Conservation (phyloP, 495 filamentous ascomycete genomes). For the Penicillium angulare region DNA sequence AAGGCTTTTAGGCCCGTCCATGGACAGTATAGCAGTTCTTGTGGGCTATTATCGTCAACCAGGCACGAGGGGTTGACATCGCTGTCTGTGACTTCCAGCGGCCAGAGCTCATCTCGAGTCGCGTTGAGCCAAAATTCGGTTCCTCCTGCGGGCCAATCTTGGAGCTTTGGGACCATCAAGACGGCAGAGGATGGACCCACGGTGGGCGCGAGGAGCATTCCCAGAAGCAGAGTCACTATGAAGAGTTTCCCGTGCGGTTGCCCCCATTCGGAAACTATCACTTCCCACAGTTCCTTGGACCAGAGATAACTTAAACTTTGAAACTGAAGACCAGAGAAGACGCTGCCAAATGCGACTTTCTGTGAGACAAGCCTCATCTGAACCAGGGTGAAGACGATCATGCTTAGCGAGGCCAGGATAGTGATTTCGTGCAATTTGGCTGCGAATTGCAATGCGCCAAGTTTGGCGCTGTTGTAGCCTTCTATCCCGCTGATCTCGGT, state of each 20-base stretch:
- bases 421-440: conserved; percentile 26
- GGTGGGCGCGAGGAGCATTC: conserved; percentile 12
- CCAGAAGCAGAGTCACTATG: background rate
- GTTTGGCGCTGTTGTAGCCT: conserved; percentile 8
- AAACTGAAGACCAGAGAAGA: conserved; percentile 22
- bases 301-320: conserved; percentile 21
- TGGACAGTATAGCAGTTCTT: too few relatives aligned
- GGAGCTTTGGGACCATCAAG: too few relatives aligned
- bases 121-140: too few relatives aligned
- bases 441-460: conserved; percentile 15
- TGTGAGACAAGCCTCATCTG: conserved; percentile 7
- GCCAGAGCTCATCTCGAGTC: too few relatives aligned
- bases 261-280: background rate
- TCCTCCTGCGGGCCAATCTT: too few relatives aligned
- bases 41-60: too few relatives aligned
- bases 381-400: conserved; percentile 16
- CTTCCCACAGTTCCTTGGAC: conserved; percentile 25
- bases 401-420: conserved; percentile 20
- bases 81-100: too few relatives aligned
- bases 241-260: background rate
- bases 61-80: too few relatives aligned
- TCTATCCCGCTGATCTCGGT: conserved; percentile 5
- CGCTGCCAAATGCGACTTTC: conserved; percentile 17
- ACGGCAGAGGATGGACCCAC: conserved; percentile 23
- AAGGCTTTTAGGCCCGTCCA: too few relatives aligned